Base-by-base conservation (phyloP, 768 basidiomycete species). In the Tremella fuciformis region DNA sequence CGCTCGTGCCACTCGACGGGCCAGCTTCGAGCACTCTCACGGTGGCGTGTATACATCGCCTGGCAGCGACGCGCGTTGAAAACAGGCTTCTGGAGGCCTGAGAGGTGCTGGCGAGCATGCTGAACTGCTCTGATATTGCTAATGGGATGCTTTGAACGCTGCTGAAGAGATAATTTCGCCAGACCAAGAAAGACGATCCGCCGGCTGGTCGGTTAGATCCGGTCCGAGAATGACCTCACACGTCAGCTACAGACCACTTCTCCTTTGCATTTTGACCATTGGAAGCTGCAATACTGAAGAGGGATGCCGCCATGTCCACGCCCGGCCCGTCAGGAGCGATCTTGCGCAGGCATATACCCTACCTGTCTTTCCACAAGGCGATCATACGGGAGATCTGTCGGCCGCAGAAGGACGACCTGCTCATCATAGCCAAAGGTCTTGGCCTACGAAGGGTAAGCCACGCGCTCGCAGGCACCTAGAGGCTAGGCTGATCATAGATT, bases 361-460 rank as follows among this genome's bases (percentile, higher is more conserved):
- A 75, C 46, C 68, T 79, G 4, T 63, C 71, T 2, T 79, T 71
- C 63, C 78, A 79, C 59, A 77, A 75, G 55, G 34, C 60, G 24
- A 76, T 80, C 53, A 75, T 80, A 49, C 56, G 72, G 15, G 73
- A 77, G 46, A 69, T 79, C 37, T 75, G 78, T 51, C 62, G 70
- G 44, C 78, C 78, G 0, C 68, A 77, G 39, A 70, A 74, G 26
- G 79, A 79, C 54, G 80, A 80, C 52, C 69, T 82, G n/a, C 60
- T 82, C 50, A 71, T 99, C 41, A 79, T 99, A 29, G 93, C 90
- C 0, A 87, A 93, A 29, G 96, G 96, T 0, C 82, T 99, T 1
- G 96, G 96, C 0, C 79, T 98, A 60, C 83, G 93, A 13, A 81
- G 75, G 34, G 72, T 69, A 21, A 57, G 69, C 53, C 24, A 21